phyloP scores from a whole-genome alignment of 2,329 filamentous ascomycete species.

The Chaetomiaceae sp. region DNA sequence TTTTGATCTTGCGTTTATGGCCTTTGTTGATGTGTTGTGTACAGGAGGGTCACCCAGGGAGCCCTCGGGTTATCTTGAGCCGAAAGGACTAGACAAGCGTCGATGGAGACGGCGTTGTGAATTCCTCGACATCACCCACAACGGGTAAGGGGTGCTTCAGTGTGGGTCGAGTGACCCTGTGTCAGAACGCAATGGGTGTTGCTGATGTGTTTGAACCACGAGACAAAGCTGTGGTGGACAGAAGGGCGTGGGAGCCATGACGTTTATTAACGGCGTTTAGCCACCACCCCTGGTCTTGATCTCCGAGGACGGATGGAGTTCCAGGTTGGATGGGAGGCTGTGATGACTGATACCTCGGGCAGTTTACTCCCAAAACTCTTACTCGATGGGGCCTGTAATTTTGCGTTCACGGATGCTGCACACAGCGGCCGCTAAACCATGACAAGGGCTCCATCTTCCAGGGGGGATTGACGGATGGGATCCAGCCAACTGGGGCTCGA shows the following conservation, averaged over 20 bases:
- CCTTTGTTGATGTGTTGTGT: background rate
- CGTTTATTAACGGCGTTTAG: conserved; percentile 7
- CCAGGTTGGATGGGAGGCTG: background rate
- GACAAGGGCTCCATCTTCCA: background rate
- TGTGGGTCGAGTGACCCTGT: background rate
- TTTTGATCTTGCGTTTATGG: background rate
- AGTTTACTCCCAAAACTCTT: background rate
- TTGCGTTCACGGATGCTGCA: background rate
- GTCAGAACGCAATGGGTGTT: background rate
- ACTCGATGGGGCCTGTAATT: conserved; percentile 3
- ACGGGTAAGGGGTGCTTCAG: too few relatives aligned
- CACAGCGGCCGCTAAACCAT: background rate
- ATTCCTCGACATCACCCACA: background rate
- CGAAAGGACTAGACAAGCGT: background rate
- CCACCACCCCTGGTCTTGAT: background rate
- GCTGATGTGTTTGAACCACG: background rate
- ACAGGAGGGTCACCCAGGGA: background rate
- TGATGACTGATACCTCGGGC: background rate
- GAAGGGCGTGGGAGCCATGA: background rate
- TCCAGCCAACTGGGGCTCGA: too few relatives aligned
- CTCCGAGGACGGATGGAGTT: conserved; percentile 9
- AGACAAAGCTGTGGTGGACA: background rate
- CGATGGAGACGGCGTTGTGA: background rate
- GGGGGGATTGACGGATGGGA: too few relatives aligned
- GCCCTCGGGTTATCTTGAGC: background rate